phyloP scores from a whole-genome alignment of 2,329 filamentous ascomycete species.

The Neopestalotiopsis rosae region DNA sequence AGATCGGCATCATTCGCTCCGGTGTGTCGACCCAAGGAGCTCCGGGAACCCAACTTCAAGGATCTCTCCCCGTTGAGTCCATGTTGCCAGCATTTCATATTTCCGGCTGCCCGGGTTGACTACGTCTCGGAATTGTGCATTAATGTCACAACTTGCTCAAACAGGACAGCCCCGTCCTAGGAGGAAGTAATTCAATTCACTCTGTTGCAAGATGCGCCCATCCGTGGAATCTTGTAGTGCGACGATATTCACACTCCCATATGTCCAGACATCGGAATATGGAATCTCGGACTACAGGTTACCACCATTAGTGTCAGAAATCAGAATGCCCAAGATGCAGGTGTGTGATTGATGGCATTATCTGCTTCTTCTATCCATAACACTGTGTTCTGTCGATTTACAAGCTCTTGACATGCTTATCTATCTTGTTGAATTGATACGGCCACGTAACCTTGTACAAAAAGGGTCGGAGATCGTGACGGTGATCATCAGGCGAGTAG shows the following conservation, averaged over 20 bases:
- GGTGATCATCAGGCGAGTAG: conserved; percentile 48
- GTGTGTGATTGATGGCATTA: no score
- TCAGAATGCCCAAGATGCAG: no score
- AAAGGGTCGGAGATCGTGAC: conserved; percentile 46
- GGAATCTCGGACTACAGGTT: no score
- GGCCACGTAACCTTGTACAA: conserved; percentile 41
- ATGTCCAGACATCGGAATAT: no score
- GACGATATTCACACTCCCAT: no score
- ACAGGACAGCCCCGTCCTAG: not conserved
- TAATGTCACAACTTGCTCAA: not conserved
- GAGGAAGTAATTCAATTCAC: no score
- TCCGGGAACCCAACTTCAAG: not conserved
- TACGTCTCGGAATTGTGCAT: not conserved
- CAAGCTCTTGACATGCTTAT: conserved; percentile 38
- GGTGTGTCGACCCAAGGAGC: not conserved
- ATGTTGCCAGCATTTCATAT: not conserved
- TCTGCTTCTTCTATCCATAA: no score
- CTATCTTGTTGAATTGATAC: conserved; percentile 46
- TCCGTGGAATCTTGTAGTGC: no score
- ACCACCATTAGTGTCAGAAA: no score
- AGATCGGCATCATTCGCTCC: not conserved
- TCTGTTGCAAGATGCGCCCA: not conserved
- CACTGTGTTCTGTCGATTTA: not conserved
- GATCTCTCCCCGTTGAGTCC: not conserved
- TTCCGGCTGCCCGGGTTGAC: not conserved